Evolutionary conservation across 371 early-diverging fungal species (phyloP).

Genomic region (Rhizopus microsporus): DNA sequence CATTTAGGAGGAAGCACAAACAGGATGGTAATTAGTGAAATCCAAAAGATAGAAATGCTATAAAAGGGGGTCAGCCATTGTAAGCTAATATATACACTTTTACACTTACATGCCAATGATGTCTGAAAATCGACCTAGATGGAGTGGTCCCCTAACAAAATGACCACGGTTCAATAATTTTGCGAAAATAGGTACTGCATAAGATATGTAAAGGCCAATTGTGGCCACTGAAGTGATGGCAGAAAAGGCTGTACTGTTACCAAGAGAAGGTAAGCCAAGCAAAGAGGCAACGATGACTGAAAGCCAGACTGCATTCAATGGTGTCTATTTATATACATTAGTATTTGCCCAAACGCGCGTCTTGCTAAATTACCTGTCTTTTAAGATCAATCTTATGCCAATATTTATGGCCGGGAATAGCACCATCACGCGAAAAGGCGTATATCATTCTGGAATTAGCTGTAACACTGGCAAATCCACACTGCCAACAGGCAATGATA

Average conservation of each 20-base stretch:
- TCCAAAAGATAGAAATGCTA: slow-evolving; percentile 47
- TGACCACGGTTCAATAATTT: slow-evolving; percentile 23
- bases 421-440: slow-evolving; percentile 74
- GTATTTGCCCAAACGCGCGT: slow-evolving; percentile 25
- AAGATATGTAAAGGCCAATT: slow-evolving; percentile 68
- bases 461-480: slow-evolving; percentile 57
- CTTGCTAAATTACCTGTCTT: slow-evolving; percentile 61
- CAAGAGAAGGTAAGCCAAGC: slow-evolving; percentile 45
- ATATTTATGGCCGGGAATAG: slow-evolving; percentile 59
- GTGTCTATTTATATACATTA: slow-evolving; percentile 37
- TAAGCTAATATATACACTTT: background rate
- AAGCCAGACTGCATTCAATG: slow-evolving; percentile 60
- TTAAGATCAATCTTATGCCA: slow-evolving; percentile 33
- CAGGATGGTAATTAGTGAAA: slow-evolving; percentile 52
- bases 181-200: slow-evolving; percentile 45
- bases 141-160: slow-evolving; percentile 42
- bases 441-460: slow-evolving; percentile 74
- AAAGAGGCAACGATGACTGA: slow-evolving; percentile 48
- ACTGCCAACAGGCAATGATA: slow-evolving; percentile 60
- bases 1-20: slow-evolving; percentile 55
- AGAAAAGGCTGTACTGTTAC: slow-evolving; percentile 47
- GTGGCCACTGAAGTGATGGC: slow-evolving; percentile 69
- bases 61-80: background rate
- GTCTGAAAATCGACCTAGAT: slow-evolving; percentile 46
- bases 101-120: slow-evolving; percentile 31